These are phyloP conservation scores for Tolypocladium endophyticum DNA, from an alignment of 2,329 filamentous ascomycete genomes.

Conservation along the genomic window DNA sequence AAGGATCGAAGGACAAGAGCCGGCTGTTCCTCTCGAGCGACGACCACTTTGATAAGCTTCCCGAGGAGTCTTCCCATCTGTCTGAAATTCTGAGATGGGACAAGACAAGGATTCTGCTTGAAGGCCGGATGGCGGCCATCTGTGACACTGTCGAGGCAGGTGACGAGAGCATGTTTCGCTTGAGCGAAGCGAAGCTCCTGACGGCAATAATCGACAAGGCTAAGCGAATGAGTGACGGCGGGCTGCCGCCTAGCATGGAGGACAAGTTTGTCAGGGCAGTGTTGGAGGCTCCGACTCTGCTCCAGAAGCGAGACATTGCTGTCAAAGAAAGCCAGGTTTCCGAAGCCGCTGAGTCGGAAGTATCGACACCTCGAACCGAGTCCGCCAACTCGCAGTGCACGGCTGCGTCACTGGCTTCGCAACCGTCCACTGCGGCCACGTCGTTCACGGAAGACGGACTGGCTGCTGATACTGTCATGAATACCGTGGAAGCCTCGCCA, in stretches of 20 bases:
- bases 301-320: constrained; percentile 48
- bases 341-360: constrained; percentile 9
- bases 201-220: constrained; percentile 61
- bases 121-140: constrained; percentile 55
- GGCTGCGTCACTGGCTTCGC: constrained; percentile 23
- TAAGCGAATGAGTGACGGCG: constrained; percentile 48
- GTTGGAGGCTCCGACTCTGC: constrained; percentile 66
- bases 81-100: constrained; percentile 41
- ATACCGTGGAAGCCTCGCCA: constrained; percentile 33
- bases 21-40: constrained; percentile 59
- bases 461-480: constrained; percentile 21
- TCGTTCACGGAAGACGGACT: constrained; percentile 25
- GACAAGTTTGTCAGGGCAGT: constrained; percentile 69
- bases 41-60: constrained; percentile 59
- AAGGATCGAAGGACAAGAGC: constrained; percentile 37
- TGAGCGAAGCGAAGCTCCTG: constrained; percentile 63
- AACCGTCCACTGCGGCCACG: constrained; percentile 34
- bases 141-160: constrained; percentile 79
- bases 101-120: constrained; percentile 40
- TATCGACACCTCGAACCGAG: constrained; percentile 12
- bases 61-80: constrained; percentile 45
- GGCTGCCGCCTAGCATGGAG: constrained; percentile 72
- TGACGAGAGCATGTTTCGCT: constrained; percentile 74
- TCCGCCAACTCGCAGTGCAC: constrained; percentile 29
- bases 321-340: constrained; percentile 4